phyloP scores from a whole-genome alignment of 768 basidiomycete species.

The Pulveroboletus frians region DNA sequence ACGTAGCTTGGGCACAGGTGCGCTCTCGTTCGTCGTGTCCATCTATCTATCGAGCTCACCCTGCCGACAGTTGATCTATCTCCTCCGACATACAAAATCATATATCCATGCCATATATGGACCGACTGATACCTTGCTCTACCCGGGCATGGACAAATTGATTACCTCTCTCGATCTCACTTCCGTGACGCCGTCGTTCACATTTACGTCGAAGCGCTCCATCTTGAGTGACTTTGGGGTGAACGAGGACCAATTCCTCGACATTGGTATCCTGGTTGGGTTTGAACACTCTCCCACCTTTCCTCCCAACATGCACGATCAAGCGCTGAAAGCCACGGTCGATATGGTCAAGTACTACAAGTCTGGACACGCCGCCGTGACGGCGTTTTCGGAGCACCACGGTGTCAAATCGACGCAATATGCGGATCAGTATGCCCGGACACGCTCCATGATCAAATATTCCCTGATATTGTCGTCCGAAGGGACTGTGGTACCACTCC shows the following conservation, averaged over 20 bases:
- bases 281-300: conserved; percentile 78
- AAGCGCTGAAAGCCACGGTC: conserved; percentile 77
- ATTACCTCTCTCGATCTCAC: conserved; percentile 84
- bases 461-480: conserved; percentile 88
- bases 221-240: conserved; percentile 65
- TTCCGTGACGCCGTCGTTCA: conserved; percentile 64
- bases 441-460: conserved; percentile 88
- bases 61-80: conserved; percentile 76
- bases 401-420: conserved; percentile 78
- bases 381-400: conserved; percentile 74
- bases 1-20: conserved; percentile 94
- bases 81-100: conserved; percentile 86
- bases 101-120: conserved; percentile 95
- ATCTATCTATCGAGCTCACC: conserved; percentile 3
- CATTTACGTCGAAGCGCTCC: conserved; percentile 74
- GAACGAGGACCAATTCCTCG: conserved; percentile 88
- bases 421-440: conserved; percentile 80
- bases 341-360: conserved; percentile 94
- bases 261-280: conserved; percentile 87
- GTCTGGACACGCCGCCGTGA: conserved; percentile 76
- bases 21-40: conserved; percentile 27
- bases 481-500: conserved; percentile 73
- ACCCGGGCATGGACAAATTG: conserved; percentile 82
- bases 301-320: conserved; percentile 77
- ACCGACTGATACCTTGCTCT: conserved; percentile 84